Evolutionary conservation across 805 yeast species (phyloP), one percentile per base, ranked within the genome.

Genomic region (Nematodospora valgi): DNA sequence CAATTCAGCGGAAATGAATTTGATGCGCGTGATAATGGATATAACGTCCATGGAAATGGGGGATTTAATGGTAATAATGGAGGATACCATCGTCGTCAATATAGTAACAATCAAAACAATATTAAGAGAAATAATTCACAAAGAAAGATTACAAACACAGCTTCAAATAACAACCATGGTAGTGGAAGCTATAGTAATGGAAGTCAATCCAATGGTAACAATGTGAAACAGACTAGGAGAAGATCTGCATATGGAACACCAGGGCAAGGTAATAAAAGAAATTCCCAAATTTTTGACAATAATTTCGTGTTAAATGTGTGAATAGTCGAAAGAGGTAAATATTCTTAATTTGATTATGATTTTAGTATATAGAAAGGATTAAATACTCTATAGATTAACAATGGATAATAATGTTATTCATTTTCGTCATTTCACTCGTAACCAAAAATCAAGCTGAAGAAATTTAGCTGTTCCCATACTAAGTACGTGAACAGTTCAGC

Each of bases 161-260:
- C 23, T 23, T 12, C 16, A 37, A 20, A 18, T 25, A 31, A 41
- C 35, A 35, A 34, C 30, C 41, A 41, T 16, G 22, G 19, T 23
- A 21, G 31, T 27, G 30, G 22, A 31, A 22, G 29, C 30, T 27
- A 18, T 20, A 41, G 21, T 17, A 23, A 26, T 12, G 32, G 27
- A 31, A 31, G 24, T 31, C 43, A 38, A 33, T 32, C 14, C 28
- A 34, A 37, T 27, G 37, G 38, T 30, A 37, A 39, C 34, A 45
- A 37, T 25, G 37, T 38, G n/a, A 40, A 36, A 27, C 41, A 39
- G 38, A 60, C 18, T 23, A 23, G 26, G 17, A 57, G 67, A 38
- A 49, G 61, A 37, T 61, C 64, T 37, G 49, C 56, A 41, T 50
- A 60, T 37, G 59, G 56, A 5, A n/a, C n/a, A n/a, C n/a, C n/a